Evolutionary conservation across 2,329 filamentous ascomycete genomes (phyloP).

Genomic region (Nemania serpens): DNA sequence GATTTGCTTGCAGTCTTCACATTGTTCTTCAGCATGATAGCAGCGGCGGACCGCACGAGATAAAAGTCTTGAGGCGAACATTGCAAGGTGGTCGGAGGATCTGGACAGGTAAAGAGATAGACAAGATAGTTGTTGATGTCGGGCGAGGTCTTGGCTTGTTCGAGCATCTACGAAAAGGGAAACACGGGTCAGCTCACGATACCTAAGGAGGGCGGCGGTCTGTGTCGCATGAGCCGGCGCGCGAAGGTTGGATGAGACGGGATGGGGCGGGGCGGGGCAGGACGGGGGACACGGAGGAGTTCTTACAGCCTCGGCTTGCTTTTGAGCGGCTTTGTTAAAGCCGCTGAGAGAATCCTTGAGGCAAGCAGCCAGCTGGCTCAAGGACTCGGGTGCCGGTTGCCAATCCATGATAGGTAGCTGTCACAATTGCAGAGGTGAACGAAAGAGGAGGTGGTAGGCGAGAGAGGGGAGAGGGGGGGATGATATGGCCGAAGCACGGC

Average conservation of each 20-base stretch:
- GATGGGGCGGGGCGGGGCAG: conserved; percentile 20
- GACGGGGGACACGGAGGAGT: conserved; percentile 14
- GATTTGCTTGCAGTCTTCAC: conserved; percentile 75
- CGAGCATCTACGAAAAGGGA: conserved; percentile 73
- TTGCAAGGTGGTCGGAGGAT: conserved; percentile 63
- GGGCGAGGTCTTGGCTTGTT: conserved; percentile 82
- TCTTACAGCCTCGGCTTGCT: conserved; percentile 84
- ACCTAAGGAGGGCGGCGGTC: neutral
- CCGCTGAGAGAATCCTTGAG: conserved; percentile 91
- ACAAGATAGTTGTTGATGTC: conserved; percentile 98
- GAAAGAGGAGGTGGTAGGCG: neutral
- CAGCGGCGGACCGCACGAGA: conserved; percentile 82
- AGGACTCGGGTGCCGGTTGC: conserved; percentile 85
- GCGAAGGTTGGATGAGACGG: neutral
- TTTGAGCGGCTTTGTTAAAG: conserved; percentile 77
- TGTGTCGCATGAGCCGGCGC: conserved; percentile 31
- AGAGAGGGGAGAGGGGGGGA: neutral
- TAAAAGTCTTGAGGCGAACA: conserved; percentile 67
- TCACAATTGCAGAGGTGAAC: neutral
- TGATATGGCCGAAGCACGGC: neutral
- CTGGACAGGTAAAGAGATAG: conserved; percentile 79
- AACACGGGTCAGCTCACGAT: conserved; percentile 30
- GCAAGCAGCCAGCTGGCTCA: conserved; percentile 86
- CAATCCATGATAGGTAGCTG: conserved; percentile 72
- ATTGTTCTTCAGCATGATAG: conserved; percentile 95